phyloP scores from a whole-genome alignment of 495 filamentous ascomycete genomes.

The Chaetomium cochliodes region DNA sequence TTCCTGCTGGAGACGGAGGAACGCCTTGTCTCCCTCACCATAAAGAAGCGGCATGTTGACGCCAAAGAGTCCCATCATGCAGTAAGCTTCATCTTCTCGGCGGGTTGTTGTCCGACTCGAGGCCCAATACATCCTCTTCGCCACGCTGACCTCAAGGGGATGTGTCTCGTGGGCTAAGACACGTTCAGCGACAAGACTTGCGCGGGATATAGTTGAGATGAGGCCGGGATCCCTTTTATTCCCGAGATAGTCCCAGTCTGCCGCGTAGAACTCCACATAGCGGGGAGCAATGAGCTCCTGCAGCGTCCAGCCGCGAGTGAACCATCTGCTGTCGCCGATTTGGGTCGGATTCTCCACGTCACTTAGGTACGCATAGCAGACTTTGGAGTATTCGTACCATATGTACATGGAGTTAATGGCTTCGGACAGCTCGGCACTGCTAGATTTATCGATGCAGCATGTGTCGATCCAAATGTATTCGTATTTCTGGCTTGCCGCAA shows the following conservation, averaged over 20 bases:
- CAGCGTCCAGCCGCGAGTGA: not conserved
- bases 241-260: not conserved
- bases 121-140: slow-evolving; percentile 32
- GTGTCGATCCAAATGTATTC: slow-evolving; percentile 49
- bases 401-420: slow-evolving; percentile 27
- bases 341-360: slow-evolving; percentile 35
- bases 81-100: slow-evolving; percentile 32
- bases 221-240: slow-evolving; percentile 36
- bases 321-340: slow-evolving; percentile 42
- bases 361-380: slow-evolving; percentile 41
- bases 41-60: slow-evolving; percentile 8
- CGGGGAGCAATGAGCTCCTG: slow-evolving; percentile 26
- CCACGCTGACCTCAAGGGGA: slow-evolving; percentile 10
- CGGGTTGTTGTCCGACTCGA: slow-evolving; percentile 23
- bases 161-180: not conserved
- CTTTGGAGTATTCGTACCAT: slow-evolving; percentile 34
- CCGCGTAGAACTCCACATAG: not conserved
- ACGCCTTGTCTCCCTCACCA: not conserved
- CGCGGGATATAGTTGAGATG: slow-evolving; percentile 20
- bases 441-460: slow-evolving; percentile 49
- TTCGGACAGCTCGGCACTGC: slow-evolving; percentile 46
- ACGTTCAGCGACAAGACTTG: not conserved
- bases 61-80: slow-evolving; percentile 33
- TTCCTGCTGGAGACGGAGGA: not conserved
- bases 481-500: slow-evolving; percentile 28